Conservation (phyloP, 163 green algal species). For the Volvox carteri region DNA sequence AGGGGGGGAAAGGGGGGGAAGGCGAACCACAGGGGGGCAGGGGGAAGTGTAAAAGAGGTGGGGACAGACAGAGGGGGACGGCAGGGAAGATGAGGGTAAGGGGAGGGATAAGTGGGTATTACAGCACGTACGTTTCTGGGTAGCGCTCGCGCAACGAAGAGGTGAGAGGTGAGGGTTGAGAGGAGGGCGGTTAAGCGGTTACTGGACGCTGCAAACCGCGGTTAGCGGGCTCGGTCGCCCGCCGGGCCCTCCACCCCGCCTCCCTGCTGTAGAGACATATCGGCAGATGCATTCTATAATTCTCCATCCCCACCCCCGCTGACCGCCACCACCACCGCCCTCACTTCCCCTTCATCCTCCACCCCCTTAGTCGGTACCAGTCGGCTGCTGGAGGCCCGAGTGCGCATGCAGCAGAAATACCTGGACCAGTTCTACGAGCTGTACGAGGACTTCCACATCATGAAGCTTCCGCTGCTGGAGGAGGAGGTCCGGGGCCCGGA, state of each 20-base stretch:
- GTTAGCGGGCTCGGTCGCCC: too few relatives aligned
- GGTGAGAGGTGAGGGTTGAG: too few relatives aligned
- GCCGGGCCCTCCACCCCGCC: too few relatives aligned
- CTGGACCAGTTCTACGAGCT: constrained; percentile 94
- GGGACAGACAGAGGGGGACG: not conserved
- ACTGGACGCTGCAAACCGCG: too few relatives aligned
- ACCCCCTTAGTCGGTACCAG: constrained; percentile 67
- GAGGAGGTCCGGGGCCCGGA: constrained; percentile 92
- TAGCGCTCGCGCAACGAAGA: too few relatives aligned
- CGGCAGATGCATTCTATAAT: too few relatives aligned
- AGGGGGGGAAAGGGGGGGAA: not conserved
- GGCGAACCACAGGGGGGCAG: not conserved
- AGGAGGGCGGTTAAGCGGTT: too few relatives aligned
- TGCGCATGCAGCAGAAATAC: constrained; percentile 93
- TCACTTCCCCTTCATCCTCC: not conserved
- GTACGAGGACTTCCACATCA: constrained; percentile 98
- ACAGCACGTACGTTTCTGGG: too few relatives aligned
- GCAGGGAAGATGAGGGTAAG: not conserved
- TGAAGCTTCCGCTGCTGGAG: constrained; percentile 92
- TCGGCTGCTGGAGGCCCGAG: constrained; percentile 85
- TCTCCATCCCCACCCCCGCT: too few relatives aligned
- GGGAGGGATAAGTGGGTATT: not conserved
- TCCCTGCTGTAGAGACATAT: too few relatives aligned
- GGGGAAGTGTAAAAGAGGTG: not conserved
- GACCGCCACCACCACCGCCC: too few relatives aligned